These are phyloP conservation scores for Penicillium angulare DNA, from an alignment of 495 filamentous ascomycete species.

Conservation along the genomic window DNA sequence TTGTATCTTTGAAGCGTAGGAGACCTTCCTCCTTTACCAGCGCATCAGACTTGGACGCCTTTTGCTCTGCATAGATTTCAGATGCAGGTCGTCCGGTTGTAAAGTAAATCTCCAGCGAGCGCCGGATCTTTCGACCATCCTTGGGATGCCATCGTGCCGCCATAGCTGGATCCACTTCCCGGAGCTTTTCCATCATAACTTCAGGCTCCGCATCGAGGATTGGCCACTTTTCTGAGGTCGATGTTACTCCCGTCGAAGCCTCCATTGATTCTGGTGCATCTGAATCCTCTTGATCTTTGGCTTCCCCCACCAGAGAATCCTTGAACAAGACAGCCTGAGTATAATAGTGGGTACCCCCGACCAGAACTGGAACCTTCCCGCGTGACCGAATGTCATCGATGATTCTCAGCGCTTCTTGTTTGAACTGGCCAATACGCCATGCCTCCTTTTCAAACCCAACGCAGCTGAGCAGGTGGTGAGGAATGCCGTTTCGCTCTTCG, in stretches of 20 bases:
- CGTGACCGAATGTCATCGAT: constrained; percentile 76
- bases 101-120: constrained; percentile 87
- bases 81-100: constrained; percentile 76
- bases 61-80: constrained; percentile 83
- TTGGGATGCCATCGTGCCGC: constrained; percentile 92
- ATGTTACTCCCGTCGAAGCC: constrained; percentile 8
- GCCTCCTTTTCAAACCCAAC: constrained; percentile 70
- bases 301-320: constrained; percentile 54
- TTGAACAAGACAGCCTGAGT: constrained; percentile 82
- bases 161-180: constrained; percentile 83
- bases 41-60: constrained; percentile 24
- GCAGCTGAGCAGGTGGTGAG: constrained; percentile 84
- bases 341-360: constrained; percentile 96
- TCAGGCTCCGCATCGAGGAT: constrained; percentile 71
- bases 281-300: not conserved
- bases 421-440: constrained; percentile 79
- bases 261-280: constrained; percentile 25
- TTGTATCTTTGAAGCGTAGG: constrained; percentile 50
- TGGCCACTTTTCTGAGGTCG: constrained; percentile 53
- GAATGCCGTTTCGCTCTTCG: constrained; percentile 74
- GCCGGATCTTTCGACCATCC: constrained; percentile 82
- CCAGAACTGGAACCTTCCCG: constrained; percentile 81
- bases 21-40: constrained; percentile 24
- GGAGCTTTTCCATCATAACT: constrained; percentile 66
- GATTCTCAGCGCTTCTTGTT: constrained; percentile 59